phyloP scores from a whole-genome alignment of 202 grass and related monocot genomes.

The Zizania palustris region DNA sequence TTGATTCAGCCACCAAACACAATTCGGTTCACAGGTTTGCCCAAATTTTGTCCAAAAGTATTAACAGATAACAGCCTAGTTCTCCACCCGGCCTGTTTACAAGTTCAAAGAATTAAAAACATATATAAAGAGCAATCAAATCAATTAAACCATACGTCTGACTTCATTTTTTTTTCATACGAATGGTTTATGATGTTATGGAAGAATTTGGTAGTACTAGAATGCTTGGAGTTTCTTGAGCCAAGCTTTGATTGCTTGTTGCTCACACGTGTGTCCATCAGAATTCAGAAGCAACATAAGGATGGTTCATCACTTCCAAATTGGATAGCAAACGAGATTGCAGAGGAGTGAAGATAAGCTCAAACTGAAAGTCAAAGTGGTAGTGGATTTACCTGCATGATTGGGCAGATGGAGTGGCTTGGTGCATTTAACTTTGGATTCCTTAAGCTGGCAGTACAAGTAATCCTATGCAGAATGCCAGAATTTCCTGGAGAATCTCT shows the following conservation, averaged over 20 bases:
- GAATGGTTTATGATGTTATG: constrained; percentile 70
- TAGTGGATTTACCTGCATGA: constrained; percentile 55
- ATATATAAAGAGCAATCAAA: not conserved
- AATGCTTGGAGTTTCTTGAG: constrained; percentile 60
- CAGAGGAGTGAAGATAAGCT: not conserved
- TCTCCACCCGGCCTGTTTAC: not conserved
- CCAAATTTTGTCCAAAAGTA: not conserved
- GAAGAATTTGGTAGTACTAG: constrained; percentile 39
- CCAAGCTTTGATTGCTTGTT: constrained; percentile 76
- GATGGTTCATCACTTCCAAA: constrained; percentile 75
- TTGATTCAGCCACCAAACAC: not conserved
- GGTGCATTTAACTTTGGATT: constrained; percentile 44
- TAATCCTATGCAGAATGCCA: constrained; percentile 48
- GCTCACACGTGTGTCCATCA: constrained; percentile 89
- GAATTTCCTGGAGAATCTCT: constrained; percentile 63
- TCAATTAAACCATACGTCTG: not conserved
- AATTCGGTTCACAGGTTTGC: not conserved
- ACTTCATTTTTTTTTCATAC: too few relatives aligned
- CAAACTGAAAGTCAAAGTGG: not conserved
- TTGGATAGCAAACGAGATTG: not conserved
- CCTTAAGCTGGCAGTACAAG: constrained; percentile 40
- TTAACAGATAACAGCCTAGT: not conserved
- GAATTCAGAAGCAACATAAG: constrained; percentile 72
- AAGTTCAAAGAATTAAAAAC: not conserved
- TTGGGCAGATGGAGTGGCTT: constrained; percentile 76